phyloP scores from a whole-genome alignment of 306 rosid species.

The Abrus pulchellus region DNA sequence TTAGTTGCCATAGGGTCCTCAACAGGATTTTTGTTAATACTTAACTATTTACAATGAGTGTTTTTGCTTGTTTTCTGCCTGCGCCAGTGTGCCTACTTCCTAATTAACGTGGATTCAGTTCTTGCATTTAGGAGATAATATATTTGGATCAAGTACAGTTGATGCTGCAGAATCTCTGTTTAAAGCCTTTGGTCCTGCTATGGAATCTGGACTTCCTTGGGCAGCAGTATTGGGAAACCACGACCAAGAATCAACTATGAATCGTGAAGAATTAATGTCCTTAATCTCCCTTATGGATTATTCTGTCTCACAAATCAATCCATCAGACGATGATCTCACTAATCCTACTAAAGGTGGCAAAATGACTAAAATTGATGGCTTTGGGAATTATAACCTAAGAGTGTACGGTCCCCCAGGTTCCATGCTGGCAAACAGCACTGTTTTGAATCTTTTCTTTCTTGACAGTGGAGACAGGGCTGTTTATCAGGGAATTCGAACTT shows the following conservation, averaged over 20 bases:
- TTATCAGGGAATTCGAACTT: conserved; percentile 78
- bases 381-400: conserved; percentile 80
- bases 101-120: conserved; percentile 49
- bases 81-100: background rate
- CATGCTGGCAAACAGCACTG: conserved; percentile 71
- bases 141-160: conserved; percentile 79
- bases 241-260: conserved; percentile 92
- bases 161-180: conserved; percentile 92
- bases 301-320: conserved; percentile 80
- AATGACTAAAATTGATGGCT: conserved; percentile 69
- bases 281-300: conserved; percentile 89
- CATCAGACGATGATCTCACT: conserved; percentile 50
- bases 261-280: conserved; percentile 81
- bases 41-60: background rate
- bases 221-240: conserved; percentile 96
- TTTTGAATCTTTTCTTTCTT: conserved; percentile 87
- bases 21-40: background rate
- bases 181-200: conserved; percentile 85
- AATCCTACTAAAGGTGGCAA: conserved; percentile 44
- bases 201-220: conserved; percentile 89
- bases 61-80: background rate
- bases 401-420: conserved; percentile 89
- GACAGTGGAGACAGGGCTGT: conserved; percentile 85
- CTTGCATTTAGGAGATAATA: conserved; percentile 74
- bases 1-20: conserved; percentile 23